These are phyloP conservation scores for Coniferiporia sulphurascens DNA, from an alignment of 1,284 basidiomycete species.

Conservation along the genomic window DNA sequence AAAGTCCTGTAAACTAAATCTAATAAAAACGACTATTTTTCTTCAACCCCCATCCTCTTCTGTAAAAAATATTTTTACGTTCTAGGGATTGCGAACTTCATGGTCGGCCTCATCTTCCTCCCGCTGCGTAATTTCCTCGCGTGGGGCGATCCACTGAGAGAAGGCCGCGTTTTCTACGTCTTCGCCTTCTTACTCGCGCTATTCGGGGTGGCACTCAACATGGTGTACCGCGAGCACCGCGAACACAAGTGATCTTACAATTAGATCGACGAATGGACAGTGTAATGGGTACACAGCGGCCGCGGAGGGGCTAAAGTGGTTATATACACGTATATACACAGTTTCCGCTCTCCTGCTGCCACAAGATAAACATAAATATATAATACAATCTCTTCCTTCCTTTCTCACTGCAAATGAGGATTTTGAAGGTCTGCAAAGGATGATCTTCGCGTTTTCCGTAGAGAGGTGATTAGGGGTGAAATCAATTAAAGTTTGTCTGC, in stretches of 20 bases:
- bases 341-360: no score
- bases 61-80: no score
- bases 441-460: no score
- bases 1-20: no score
- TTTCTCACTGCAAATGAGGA: no score
- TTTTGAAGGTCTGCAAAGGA: no score
- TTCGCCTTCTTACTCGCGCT: slow-evolving; percentile 53
- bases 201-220: slow-evolving; percentile 35
- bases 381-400: no score
- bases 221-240: slow-evolving; percentile 31
- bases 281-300: neutral
- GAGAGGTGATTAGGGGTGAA: no score
- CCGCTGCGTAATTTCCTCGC: slow-evolving; percentile 74
- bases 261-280: neutral
- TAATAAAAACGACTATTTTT: no score
- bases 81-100: slow-evolving; percentile 77
- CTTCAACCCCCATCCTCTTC: no score
- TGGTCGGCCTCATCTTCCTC: slow-evolving; percentile 79
- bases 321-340: neutral
- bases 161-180: slow-evolving; percentile 80
- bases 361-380: no score
- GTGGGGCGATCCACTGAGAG: slow-evolving; percentile 55
- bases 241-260: neutral
- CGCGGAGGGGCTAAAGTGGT: neutral
- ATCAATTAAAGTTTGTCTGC: neutral